Evolutionary conservation across 2,329 filamentous ascomycete genomes (phyloP), one percentile per base, ranked within the genome.

Genomic region (Samsoniella hepiali): DNA sequence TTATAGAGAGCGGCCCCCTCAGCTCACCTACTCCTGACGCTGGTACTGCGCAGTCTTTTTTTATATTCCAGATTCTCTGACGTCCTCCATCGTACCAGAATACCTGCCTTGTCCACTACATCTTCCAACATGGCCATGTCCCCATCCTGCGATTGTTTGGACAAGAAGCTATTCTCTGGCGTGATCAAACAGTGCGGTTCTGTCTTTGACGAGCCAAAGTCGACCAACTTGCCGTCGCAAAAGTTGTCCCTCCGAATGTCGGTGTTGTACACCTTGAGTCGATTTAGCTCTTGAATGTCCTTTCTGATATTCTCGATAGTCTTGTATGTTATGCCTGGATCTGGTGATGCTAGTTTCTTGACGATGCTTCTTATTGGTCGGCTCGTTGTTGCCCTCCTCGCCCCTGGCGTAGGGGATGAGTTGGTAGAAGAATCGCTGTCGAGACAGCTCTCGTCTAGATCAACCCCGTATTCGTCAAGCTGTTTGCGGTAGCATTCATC

Each of bases 81-180:
- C n/a, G n/a, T n/a, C n/a, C n/a, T n/a, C n/a, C n/a, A n/a, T n/a
- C n/a, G n/a, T n/a, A n/a, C n/a, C n/a, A n/a, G n/a, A n/a, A n/a
- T n/a, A n/a, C n/a, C n/a, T n/a, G n/a, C n/a, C n/a, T 49, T 69
- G 74, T 54, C 73, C 73, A 58, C 60, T 10, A 51, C 29, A 29
- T 34, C 5, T 13, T 34, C 29, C 29, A 51, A 9, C 49, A 34
- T 34, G 31, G 29, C 15, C 29, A 51, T 2, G 31, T 50, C 47
- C 2, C 47, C 47, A 31, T 31, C 2, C 10, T 22, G 47, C 27
- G 22, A 29, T 8, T 50, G 22, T 9, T 17, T 3, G 5, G 49
- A 51, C 17, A 51, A 4, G 17, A 34, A 34, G 1, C n/a, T 29
- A 17, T 51, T 51, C 2, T 34, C 49, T 34, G 49, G 49, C 10